Base-by-base conservation (phyloP, 306 rosid species). In the Trichosanthes truncata region DNA sequence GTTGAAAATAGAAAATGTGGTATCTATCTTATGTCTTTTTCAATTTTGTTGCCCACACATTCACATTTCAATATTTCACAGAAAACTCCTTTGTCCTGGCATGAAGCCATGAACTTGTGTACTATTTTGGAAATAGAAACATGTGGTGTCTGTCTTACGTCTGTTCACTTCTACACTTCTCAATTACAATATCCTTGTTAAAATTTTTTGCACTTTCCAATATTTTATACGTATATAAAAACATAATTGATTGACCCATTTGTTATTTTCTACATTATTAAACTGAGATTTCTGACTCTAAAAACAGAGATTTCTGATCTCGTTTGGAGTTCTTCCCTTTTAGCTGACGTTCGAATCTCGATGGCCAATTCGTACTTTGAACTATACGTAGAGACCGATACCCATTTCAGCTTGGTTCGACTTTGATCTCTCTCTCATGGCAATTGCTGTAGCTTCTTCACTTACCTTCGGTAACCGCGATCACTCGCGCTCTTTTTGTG, bases 391-490 rank as follows among this genome's bases (percentile, higher is more conserved):
- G 48, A 25, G 45, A 33, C 12, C 63, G 7, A 23, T 49, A 29
- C 55, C 29, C 48, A 62, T 46, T 76, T 14, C 41, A 25, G 23
- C 40, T 17, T 7, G 7, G 5, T 35, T 79, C 65, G 21, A 21
- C 49, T 79, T 52, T 52, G 76, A 67, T 48, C 51, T 82, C 52
- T 48, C 76, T 80, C 73, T 63, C 45, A 86, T 88, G 89, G 84
- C 84, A 38, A 66, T 87, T 38, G 84, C 85, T 4, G 81, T 65
- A 7, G 80, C 85, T 75, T 79, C 88, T 74, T 71, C 88, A 13
- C 66, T 86, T n/a, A 78, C 88, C 51, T 73, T 85, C 13, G 91
- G 91, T 88, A 86, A 82, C 52, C 35, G n/a, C 77, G 10, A 55
- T 38, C 45, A 9, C 7, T 25, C 29, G 62, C 62, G n/a, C 31